A percentile compares a stretch with the other conserved stretches of the same genome.
Conservation (phyloP, 495 filamentous ascomycete genomes). For the Penicillium pancosmium region DNA sequence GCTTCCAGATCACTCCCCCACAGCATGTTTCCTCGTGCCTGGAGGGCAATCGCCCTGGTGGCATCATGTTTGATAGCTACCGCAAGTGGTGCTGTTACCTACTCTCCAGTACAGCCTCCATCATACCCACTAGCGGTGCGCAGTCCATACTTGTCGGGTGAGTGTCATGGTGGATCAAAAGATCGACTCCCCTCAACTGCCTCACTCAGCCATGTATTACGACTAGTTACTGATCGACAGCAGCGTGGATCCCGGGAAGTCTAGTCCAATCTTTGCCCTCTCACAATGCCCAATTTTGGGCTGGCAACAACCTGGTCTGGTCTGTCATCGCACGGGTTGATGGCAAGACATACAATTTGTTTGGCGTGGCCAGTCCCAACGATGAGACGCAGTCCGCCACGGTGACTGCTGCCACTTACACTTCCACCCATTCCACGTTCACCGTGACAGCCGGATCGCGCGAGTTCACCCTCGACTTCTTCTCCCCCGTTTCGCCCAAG, state of each 20-base stretch:
- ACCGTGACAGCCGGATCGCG: slow-evolving; percentile 37
- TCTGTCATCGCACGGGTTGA: slow-evolving; percentile 46
- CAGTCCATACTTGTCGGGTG: slow-evolving; percentile 44
- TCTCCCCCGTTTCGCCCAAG: slow-evolving; percentile 79
- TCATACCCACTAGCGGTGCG: slow-evolving; percentile 47
- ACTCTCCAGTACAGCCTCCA: slow-evolving; percentile 39
- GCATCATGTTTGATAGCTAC: slow-evolving; percentile 14
- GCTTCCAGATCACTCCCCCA: neutral
- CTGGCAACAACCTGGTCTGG: slow-evolving; percentile 44
- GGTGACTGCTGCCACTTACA: slow-evolving; percentile 39
- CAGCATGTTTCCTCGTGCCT: slow-evolving; percentile 17
- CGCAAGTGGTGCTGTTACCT: slow-evolving; percentile 22
- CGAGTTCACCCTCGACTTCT: slow-evolving; percentile 55
- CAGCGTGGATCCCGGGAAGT: slow-evolving; percentile 50
- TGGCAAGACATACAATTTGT: slow-evolving; percentile 45
- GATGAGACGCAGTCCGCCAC: slow-evolving; percentile 30
- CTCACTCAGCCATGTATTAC: neutral
- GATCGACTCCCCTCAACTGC: neutral
- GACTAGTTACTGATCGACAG: slow-evolving; percentile 8
- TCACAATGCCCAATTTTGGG: slow-evolving; percentile 48
- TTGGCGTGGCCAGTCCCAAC: slow-evolving; percentile 36
- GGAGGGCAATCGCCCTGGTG: slow-evolving; percentile 9
- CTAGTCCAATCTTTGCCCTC: slow-evolving; percentile 32
- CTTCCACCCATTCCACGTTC: slow-evolving; percentile 44
- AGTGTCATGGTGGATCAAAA: neutral